Base-by-base conservation (phyloP, 305 asterid species). In the Plantago coronopus region DNA sequence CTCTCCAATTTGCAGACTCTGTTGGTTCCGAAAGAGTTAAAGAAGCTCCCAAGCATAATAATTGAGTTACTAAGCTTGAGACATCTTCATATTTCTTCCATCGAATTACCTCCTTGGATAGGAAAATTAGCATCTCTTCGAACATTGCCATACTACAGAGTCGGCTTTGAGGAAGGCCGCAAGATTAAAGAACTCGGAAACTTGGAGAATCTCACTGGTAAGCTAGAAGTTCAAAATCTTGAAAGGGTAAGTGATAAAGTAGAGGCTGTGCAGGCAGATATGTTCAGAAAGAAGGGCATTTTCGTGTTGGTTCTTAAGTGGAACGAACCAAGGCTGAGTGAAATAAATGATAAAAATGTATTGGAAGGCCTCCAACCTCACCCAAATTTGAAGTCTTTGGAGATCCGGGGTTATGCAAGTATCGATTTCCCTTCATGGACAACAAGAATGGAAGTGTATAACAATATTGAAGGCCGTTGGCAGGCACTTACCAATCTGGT, bases 1-100 rank as follows among this genome's bases (percentile, higher is more conserved):
- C 63, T 72, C 6, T 58, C 44, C n/a, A 56, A 65, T 11, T 54
- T 65, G 65, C 65, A 71, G 19, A 65, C 76, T 12, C 6, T 71
- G 22, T 50, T 38, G 38, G 59, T 34, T 34, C 40, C 17, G 5
- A 7, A 0, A 7, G 4, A 18, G 4, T 22, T 31, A 25, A 11
- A 2, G 2, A 38, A 44, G 46, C 27, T 64, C 7, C 69, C 71
- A 14, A 50, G 45, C n/a, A 31, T 34, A 15, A 5, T 67, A 0
- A 50, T 53, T 7, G 15, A 25, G 19, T 63, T 65, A 22, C 16
- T 19, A 37, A 25, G 27, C 51, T 63, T 69, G 65, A 63, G 66
- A 19, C 74, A 69, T 57, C 40, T 63, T 69, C 64, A 47, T 22
- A 15, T 38, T 0, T 19, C 3, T 16, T 0, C 21, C 16, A 19